phyloP scores from a whole-genome alignment of 352 stramenopile genomes.

The Phytopythium chamaehyphon region DNA sequence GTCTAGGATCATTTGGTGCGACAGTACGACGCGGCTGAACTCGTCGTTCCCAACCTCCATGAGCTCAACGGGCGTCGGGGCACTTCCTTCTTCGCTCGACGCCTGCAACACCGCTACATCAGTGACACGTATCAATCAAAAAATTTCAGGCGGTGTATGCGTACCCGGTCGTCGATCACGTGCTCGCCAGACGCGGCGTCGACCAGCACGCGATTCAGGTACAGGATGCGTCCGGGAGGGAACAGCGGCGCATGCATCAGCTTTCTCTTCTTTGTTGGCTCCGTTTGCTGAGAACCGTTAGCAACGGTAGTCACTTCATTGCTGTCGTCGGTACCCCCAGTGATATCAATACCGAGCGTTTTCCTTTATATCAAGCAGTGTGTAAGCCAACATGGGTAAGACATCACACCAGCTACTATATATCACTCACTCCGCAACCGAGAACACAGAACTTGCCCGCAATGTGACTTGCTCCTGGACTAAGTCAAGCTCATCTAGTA shows the following conservation, averaged over 20 bases:
- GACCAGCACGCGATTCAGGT: conserved; percentile 40
- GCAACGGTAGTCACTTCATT: too few species aligned
- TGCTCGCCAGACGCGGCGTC: conserved; percentile 7
- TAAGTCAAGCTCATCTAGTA: conserved; percentile 45
- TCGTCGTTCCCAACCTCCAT: conserved; percentile 61
- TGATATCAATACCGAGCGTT: conserved; percentile 4
- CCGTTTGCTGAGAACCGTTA: background rate
- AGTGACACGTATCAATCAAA: background rate
- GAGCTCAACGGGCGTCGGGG: conserved; percentile 36
- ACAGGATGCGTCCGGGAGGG: conserved; percentile 66
- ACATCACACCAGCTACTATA: background rate
- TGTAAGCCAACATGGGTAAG: background rate
- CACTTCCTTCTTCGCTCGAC: background rate
- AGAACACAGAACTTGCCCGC: conserved; percentile 7
- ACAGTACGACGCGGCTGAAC: conserved; percentile 71
- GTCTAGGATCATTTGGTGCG: conserved; percentile 80
- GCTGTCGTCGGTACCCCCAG: background rate
- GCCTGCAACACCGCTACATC: too few species aligned
- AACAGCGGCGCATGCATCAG: conserved; percentile 58
- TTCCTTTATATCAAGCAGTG: background rate
- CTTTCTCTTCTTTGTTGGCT: background rate
- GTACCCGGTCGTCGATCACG: conserved; percentile 2
- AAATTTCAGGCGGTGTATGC: background rate
- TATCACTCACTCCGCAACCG: conserved; percentile 4
- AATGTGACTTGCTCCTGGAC: conserved; percentile 25